Evolutionary conservation across 2,329 filamentous ascomycete genomes (phyloP), one percentile per base, ranked within the genome.

Genomic region (Emmonsiellopsis sp.): DNA sequence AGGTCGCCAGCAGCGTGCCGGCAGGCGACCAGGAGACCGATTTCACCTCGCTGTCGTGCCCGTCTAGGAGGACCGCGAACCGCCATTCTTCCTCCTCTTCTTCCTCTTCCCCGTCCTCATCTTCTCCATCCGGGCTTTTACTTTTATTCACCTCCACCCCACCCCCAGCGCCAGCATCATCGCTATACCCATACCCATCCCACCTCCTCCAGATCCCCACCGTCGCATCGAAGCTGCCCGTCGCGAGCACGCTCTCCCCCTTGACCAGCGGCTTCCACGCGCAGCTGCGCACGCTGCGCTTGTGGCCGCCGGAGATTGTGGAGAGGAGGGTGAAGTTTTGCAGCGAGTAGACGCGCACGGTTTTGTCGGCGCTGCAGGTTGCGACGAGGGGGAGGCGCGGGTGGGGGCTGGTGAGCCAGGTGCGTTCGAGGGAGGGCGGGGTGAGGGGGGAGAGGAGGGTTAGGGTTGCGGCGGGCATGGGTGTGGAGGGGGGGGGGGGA

Each of bases 21-120:
- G 75, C 70, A 3, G 72, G 62, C 0, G 70, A 71, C 70, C 73
- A 75, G 17, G 86, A 81, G 10, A 95, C 82, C 33, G 80, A 84
- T 71, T 98, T 98, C 70, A 98, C 87, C 71, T 98, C 93, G 27
- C 87, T 89, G 65, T 97, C 93, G 68, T 97, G 93, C 0, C 93
- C 93, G 64, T 97, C 93, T 0, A 98, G 79, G 1, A 97, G 86
- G 6, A 96, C 84, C 0, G 87, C 87, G 63, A 96, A 94, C 50
- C 90, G 85, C 88, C 93, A 98, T 57, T 95, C 91, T 51, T 91
- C 86, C 0, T 86, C 81, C 3, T 83, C 84, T 4, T 82, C 79
- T 10, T 77, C 75, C 2, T 75, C 74, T 10, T 72, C 71, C 55
- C 65, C 49, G 11, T 74, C 68, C 56, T 80, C 75, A 4, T 77